Evolutionary conservation across 345 rosid species (phyloP).

Genomic region (Eucalyptus curtisii): DNA sequence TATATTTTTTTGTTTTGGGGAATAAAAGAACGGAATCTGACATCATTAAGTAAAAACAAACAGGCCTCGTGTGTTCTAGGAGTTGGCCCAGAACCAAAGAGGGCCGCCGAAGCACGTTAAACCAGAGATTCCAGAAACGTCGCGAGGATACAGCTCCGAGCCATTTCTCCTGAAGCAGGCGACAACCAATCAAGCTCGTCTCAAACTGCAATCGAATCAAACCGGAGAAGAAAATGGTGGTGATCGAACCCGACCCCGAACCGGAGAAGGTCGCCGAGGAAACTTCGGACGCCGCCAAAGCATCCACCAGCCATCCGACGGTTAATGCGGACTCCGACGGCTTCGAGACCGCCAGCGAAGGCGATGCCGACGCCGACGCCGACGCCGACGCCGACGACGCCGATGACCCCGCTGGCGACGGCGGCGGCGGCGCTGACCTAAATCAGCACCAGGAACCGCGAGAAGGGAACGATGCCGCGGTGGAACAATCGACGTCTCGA

Average conservation of each 20-base stretch:
- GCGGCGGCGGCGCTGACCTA: neutral
- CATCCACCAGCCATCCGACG: conserved; percentile 7
- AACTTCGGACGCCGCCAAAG: conserved; percentile 1
- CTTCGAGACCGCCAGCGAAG: conserved; percentile 89
- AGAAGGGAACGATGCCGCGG: neutral
- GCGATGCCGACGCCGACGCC: conserved; percentile 37
- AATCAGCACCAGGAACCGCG: neutral
- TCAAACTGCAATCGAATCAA: neutral
- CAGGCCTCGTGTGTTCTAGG: neutral
- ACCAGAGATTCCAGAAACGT: neutral
- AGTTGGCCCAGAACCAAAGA: neutral
- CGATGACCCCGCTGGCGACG: conserved; percentile 13
- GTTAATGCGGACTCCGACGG: conserved; percentile 54
- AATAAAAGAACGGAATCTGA: too few species aligned
- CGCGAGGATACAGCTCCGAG: neutral
- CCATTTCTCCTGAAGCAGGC: neutral
- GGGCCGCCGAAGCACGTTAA: neutral
- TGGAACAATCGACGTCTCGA: neutral
- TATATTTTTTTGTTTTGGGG: too few species aligned
- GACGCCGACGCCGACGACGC: conserved; percentile 31
- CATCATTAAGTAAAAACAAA: too few species aligned
- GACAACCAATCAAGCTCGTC: neutral
- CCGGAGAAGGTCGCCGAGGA: neutral
- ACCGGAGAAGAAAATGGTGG: conserved; percentile 23
- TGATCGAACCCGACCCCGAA: conserved; percentile 10